Evolutionary conservation across 768 basidiomycete species (phyloP), one percentile per base, ranked within the genome.

Genomic region (Clavulina sp.): DNA sequence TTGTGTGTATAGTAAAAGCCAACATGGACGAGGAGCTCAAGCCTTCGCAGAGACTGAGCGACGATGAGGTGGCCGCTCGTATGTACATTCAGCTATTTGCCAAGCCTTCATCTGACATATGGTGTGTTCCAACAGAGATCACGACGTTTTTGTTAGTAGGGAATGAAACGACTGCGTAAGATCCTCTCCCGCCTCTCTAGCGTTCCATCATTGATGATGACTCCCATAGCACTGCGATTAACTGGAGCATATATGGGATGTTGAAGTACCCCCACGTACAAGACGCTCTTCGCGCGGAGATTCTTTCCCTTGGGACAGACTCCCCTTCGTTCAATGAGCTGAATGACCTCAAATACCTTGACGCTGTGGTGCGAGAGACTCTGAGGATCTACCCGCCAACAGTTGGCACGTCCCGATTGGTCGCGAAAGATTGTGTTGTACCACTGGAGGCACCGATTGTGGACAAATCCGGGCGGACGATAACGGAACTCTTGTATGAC

Each of bases 191-290:
- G 19, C 16, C n/a, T 7, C 32, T 36, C 7, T 16, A n/a, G 6
- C 29, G 41, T 48, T 55, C 30, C 40, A 24, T 29, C 19, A 40
- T 36, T 24, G 63, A 63, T 3, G 61, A 66, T 49, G 60, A 63
- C 38, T 60, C 63, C 3, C 60, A 59, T 13, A 57, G 59, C 5
- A 64, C 63, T 5, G 60, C 64, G 7, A 46, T 66, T 2, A 61
- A 64, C 3, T 66, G 65, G 64, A 58, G 59, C 18, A 43, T 65
- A 4, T 63, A 63, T 52, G 50, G 55, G n/a, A 68, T 79, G 13
- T 70, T 75, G 5, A 71, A 73, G 36, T 64, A 77, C 58, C 69
- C 65, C 3, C 66, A 68, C 19, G 62, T 67, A 47, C 78, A 80
- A 60, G 63, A 61, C 4, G 67, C 65, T 40, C 67, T 81, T 2